Base-by-base conservation (phyloP, 164 flowering plant genomes). In the Houttuynia cordata region DNA sequence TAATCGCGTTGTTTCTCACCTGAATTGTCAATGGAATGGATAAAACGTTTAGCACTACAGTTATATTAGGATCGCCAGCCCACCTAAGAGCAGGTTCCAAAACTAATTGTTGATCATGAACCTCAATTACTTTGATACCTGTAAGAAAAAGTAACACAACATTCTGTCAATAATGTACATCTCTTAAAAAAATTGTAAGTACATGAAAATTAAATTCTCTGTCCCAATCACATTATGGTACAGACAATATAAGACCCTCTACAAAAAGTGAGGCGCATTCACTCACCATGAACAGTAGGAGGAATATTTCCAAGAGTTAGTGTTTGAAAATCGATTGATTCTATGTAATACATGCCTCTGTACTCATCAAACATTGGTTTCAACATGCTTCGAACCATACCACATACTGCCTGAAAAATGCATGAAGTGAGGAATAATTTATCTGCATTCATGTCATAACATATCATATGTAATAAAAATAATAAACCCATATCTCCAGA, bases 31-130 rank as follows among this genome's bases (percentile, higher is more conserved):
- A 67, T 64, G 12, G 70, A 13, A 84, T 25, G 25, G 79, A 80
- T 61, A 77, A 62, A 51, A 83, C 18, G 60, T 81, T 83, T 62
- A 83, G n/a, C 65, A 67, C 80, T 69, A 92, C 65, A 59, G 70
- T 61, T 63, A 89, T 79, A 66, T 87, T 82, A 34, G 95, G 86
- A 72, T 85, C 84, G 21, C 96, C 96, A 62, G 88, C 96, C 98
- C 98, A 92, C 70, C 74, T 84, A 21, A 92, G 60, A 21, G 75
- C 82, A 30, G 89, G 84, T 67, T 92, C 95, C 74, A 85, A 60
- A 47, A 84, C 81, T 67, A 92, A 53, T 58, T 88, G 88, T 53
- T 73, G 84, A 74, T 92, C 96, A 66, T 85, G 81, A 15, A 93
- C 83, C 67, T 87, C 89, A 59, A 67, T 79, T 37, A 85, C 74